Evolutionary conservation across 306 rosid genomes (phyloP).

Genomic region (Quercus mongolica): DNA sequence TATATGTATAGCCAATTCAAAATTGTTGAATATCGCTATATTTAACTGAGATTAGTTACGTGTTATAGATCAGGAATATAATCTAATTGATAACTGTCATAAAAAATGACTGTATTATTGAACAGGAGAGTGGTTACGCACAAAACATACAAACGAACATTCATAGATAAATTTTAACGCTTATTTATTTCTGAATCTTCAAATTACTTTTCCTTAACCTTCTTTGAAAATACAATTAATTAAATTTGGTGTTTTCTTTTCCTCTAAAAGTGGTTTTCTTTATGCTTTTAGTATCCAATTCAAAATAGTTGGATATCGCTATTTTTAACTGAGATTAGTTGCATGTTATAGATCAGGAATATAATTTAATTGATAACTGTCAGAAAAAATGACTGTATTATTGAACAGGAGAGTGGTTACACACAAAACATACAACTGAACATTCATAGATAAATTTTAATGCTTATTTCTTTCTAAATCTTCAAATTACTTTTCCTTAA

Average conservation of each 20-base stretch:
- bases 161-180: not conserved
- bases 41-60: not conserved
- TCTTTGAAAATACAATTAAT: not conserved
- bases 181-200: conserved; percentile 2
- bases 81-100: not conserved
- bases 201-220: not conserved
- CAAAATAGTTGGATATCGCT: conserved; percentile 1
- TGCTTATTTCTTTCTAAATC: conserved; percentile 2
- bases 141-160: not conserved
- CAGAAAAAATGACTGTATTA: not conserved
- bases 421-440: not conserved
- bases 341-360: conserved; percentile 4
- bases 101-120: not conserved
- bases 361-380: not conserved
- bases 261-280: conserved; percentile 9
- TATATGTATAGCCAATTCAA: not conserved
- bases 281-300: not conserved
- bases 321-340: conserved; percentile 1
- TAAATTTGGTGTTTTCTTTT: not conserved
- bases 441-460: not conserved
- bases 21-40: conserved; percentile 1
- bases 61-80: conserved; percentile 1
- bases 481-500: not conserved
- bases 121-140: not conserved
- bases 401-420: not conserved